Base-by-base conservation (phyloP, 1,139 yeast species). In the Debaryomycetaceae sp. region DNA sequence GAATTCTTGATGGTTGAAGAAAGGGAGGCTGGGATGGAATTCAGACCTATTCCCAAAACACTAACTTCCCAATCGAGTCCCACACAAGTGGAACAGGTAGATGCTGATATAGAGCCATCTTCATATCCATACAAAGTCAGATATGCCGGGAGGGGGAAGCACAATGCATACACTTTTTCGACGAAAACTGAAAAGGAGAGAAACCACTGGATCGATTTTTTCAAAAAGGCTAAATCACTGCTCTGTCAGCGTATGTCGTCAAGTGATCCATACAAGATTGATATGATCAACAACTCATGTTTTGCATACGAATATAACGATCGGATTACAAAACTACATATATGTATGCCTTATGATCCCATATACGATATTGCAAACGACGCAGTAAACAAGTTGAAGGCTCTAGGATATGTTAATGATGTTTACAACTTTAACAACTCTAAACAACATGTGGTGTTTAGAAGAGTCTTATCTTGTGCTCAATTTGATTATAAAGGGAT, bases 221-320 rank as follows among this genome's bases (percentile, higher is more conserved):
- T 87, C 34, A 67, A 75, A 36, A 63, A 65, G 9, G 85, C 90
- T 13, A 81, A 84, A 51, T 63, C 76, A 11, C 75, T 72, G 24
- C 70, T 81, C 45, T 76, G 79, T 42, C 67, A 68, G 14, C 58
- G 76, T 29, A 71, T 74, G 23, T 59, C 68, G 22, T 69, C 64
- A 27, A 61, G 75, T 0, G 87, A 80, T 48, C 85, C 89, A 0
- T 84, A 83, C 56, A 57, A 68, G 7, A 59, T 86, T 23, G 65
- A 68, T 33, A 70, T 80, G 9, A 59, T 88, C 8, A 72, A 87
- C 6, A 84, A 82, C 51, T 71, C 78, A 29, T 76, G 76, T 44
- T 87, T 87, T 64, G 85, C 83, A 1, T 87, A 85, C 59, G 87
- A 82, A 20, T 74, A 70, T 6, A 63, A 71, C 7, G 76, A 72